Evolutionary conservation across 306 rosid genomes (phyloP), one percentile per base, ranked within the genome.

Genomic region (Malus asiatica): DNA sequence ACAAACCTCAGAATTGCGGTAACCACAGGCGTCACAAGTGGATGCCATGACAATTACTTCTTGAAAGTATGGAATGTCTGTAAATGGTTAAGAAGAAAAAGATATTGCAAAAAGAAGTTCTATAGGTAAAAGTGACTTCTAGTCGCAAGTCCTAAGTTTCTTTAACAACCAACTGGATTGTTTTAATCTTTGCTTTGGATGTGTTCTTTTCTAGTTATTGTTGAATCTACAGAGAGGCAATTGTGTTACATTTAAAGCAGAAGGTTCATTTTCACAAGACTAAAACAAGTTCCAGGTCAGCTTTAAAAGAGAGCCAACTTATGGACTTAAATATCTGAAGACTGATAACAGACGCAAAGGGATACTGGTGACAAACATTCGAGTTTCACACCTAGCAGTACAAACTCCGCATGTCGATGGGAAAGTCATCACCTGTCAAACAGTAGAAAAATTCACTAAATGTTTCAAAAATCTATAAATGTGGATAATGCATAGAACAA

Each of bases 21-120:
- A 92, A 82, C 97, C 98, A 63, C 98, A 95, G 19, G 83, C 40
- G 64, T 95, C 98, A 81, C 97, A 95, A n/a, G 96, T 95, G 71
- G 97, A 87, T 68, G 98, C 98, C 97, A 95, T 95, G 73, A 92
- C 97, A 1, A 95, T 90, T 65, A 92, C 98, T 89, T 95, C 96
- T 85, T 92, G 93, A 82, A 95, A 95, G 78, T 95, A 95, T 30
- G 98, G 98, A 84, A 95, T 95, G n/a, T 95, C 97, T 95, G 72
- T 52, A 45, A 4, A 48, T 65, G 45, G 86, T 92, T 80, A 90
- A 88, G 97, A 68, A 57, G 27, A 57, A 58, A 76, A 78, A 77
- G 83, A 38, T 33, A 8, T 52, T 66, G 22, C 35, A 46, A 33
- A 23, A 61, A 13, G 16, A 61, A 61, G 35, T 64, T 30, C 66